Evolutionary conservation across 2,329 filamentous ascomycete species (phyloP).

Genomic region (Lachnellula occidentalis): DNA sequence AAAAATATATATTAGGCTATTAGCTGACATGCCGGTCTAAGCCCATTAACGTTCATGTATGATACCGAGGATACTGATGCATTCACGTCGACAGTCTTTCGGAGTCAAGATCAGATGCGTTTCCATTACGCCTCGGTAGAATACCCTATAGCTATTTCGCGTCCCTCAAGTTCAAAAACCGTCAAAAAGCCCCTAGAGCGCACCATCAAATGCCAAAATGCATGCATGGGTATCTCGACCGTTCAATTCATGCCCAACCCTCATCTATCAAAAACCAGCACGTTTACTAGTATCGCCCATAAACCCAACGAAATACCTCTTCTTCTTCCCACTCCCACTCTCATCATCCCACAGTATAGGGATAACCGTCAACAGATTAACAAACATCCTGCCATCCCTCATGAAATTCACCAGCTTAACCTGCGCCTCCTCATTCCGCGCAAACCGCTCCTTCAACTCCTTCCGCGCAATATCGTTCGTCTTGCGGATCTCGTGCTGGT

Average conservation of each 20-base stretch:
- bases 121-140: no score
- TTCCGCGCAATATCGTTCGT: constrained; percentile 77
- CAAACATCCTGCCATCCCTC: constrained; percentile 86
- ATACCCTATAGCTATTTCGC: no score
- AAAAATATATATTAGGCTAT: no score
- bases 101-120: no score
- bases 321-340: not conserved
- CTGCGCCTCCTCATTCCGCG: constrained; percentile 69
- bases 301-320: constrained; percentile 3
- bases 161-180: no score
- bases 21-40: no score
- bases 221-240: not conserved
- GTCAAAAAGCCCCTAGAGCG: not conserved
- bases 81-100: no score
- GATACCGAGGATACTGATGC: no score
- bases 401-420: constrained; percentile 91
- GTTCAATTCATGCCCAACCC: not conserved
- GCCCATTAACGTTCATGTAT: no score
- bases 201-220: not conserved
- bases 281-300: constrained; percentile 1
- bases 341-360: constrained; percentile 1
- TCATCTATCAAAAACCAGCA: not conserved
- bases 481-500: constrained; percentile 61
- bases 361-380: constrained; percentile 81
- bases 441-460: constrained; percentile 76